Conservation (phyloP, 2,329 filamentous ascomycete genomes). For the Calycina marina region DNA sequence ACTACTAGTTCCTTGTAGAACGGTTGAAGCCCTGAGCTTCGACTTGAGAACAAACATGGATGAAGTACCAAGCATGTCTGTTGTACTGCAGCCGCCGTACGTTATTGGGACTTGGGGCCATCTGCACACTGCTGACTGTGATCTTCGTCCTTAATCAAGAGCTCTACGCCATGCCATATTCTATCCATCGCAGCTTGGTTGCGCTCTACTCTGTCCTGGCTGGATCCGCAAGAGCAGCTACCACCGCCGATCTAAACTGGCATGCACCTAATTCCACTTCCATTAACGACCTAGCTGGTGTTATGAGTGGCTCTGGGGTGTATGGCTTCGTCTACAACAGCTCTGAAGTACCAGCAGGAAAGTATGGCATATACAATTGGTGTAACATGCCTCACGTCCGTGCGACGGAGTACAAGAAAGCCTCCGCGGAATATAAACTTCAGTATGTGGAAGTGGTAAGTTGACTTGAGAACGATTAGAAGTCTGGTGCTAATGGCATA, state of each 20-base stretch:
- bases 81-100: too few relatives aligned
- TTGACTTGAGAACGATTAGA: constrained; percentile 6
- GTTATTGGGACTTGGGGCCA: too few relatives aligned
- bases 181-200: too few relatives aligned
- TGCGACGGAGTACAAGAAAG: constrained; percentile 43
- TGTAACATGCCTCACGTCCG: constrained; percentile 82
- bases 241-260: constrained; percentile 36
- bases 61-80: too few relatives aligned
- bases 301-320: constrained; percentile 43
- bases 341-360: constrained; percentile 38
- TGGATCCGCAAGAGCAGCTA: too few relatives aligned
- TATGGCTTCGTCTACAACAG: constrained; percentile 64
- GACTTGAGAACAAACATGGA: too few relatives aligned
- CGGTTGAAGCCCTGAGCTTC: too few relatives aligned
- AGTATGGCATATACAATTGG: constrained; percentile 59
- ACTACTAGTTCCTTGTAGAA: too few relatives aligned
- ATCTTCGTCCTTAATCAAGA: too few relatives aligned
- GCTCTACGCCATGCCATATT: too few relatives aligned
- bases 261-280: constrained; percentile 37
- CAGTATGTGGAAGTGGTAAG: constrained; percentile 62
- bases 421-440: constrained; percentile 42
- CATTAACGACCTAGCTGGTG: constrained; percentile 46
- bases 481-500: neutral
- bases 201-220: too few relatives aligned
- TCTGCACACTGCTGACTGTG: too few relatives aligned